Evolutionary conservation across 1,284 basidiomycete species (phyloP), one percentile per base, ranked within the genome.

Genomic region (Papiliotrema fonsecae): DNA sequence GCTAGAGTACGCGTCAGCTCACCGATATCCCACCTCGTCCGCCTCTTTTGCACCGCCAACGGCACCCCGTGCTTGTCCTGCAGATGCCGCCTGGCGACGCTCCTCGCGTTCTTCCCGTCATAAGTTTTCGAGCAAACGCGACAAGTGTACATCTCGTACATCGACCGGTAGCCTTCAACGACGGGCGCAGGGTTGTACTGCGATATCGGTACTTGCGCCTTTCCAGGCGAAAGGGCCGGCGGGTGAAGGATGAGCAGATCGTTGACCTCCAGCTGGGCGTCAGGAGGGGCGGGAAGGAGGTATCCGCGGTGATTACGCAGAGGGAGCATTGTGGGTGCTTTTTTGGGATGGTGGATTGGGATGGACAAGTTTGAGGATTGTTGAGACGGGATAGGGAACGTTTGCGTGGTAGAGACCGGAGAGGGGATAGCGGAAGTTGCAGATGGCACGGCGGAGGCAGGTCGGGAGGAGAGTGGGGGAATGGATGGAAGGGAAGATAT

Each of bases 61-160:
- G 77, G 77, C 27, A 80, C 77, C 25, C 73, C 75, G 61, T 80
- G 79, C 60, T 79, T 80, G 61, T 79, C 78, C 60, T 78, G 76
- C 43, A 80, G 60, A 60, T 80, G 79, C 37, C 79, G 58, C 31
- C 78, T 69, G 67, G 78, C 79, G 49, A 80, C 79, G 59, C 75
- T 77, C 43, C 79, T 64, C 0, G 77, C 78, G 49, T 80, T 78
- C 56, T 77, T 76, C 14, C 79, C 79, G 37, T 70, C 73, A 56
- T 80, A 80, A 16, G 65, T 67, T 58, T 72, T 72, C 6, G 57
- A 42, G 34, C 69, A 72, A 21, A 61, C 56, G 35, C 67, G 54
- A 52, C 69, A 72, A 0, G 64, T 65, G 36, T 64, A 63, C 60
- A 62, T 57, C 50, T 65, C 64, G 32, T 37, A 61, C 22, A 28